Evolutionary conservation across 495 filamentous ascomycete species (phyloP), one percentile per base, ranked within the genome.

Genomic region (Aspergillus kassunensis): DNA sequence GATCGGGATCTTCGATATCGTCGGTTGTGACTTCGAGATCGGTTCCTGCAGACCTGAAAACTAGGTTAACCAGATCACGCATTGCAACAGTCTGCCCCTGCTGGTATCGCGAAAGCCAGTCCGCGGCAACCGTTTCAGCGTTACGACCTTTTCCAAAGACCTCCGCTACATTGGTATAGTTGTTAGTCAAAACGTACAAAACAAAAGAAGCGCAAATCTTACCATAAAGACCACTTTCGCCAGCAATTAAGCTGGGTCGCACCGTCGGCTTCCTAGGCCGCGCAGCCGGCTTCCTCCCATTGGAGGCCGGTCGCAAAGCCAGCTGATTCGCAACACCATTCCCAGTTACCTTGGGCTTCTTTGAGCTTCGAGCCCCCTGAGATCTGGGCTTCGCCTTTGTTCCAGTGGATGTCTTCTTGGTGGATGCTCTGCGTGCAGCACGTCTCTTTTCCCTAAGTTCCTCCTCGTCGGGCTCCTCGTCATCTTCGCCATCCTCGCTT

Each of bases 1-100:
- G 84, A 62, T 98, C 95, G 18, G 89, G 82, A 61, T 98, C 93
- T 45, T 82, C 80, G 36, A 93, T 87, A 61, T 97, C 89, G 54
- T 91, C 82, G 10, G 75, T 74, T 10, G 82, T 83, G 20, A 97
- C 79, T 48, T 84, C 76, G 23, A 86, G 70, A 20, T 88, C 77
- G 59, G 91, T 91, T 24, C 93, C 93, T 30, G 91, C 82, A 46
- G 86, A 86, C 62, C 84, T 81, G 4, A 98, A 73, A 18, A 96
- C 83, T 58, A 95, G 91, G 63, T 95, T 97, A 48, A 98, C 79
- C 54, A 98, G 69, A 33, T 95, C 89, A 10, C 83, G 81, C 65
- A 96, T 78, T 6, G 89, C 88, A 25, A 72, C 71, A 2, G 79
- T 64, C 44, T 85, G 80, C 57, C 92, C 69, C 27, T 79, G 72